Percentiles rank a stretch among this genome's conserved stretches.
phyloP scores from a whole-genome alignment of 306 rosid species.

The Luffa acutangula region DNA sequence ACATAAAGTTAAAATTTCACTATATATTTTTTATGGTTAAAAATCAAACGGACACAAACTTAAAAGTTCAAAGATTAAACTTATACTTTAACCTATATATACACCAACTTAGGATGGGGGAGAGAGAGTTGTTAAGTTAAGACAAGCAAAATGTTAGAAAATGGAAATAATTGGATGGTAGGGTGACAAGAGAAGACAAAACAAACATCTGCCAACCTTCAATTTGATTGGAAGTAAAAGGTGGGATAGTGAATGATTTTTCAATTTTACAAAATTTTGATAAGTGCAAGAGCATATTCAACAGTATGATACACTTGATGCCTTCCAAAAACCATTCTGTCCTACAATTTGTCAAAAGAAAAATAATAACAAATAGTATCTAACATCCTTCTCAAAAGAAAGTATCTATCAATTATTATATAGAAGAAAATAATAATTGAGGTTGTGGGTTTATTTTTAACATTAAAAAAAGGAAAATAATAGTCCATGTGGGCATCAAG shows the following conservation, averaged over 20 bases:
- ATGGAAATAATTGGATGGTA: background rate
- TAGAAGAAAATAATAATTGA: background rate
- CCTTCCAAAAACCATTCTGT: background rate
- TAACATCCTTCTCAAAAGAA: background rate
- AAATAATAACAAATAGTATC: background rate
- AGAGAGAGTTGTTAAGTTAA: no score
- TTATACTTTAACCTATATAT: no score
- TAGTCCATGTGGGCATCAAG: background rate
- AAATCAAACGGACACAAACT: no score
- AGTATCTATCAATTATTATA: background rate
- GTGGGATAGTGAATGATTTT: background rate
- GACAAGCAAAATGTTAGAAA: background rate
- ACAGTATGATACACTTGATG: background rate
- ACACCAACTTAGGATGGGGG: no score
- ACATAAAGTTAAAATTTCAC: no score
- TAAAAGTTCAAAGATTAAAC: no score
- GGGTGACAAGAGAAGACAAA: background rate
- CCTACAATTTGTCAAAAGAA: background rate
- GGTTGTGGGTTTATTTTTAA: background rate
- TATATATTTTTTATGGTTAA: no score
- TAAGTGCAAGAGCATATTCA: slow-evolving; percentile 12
- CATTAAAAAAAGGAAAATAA: background rate
- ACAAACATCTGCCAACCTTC: background rate
- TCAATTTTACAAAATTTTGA: background rate
- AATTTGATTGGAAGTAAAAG: background rate